Evolutionary conservation across 257 asterid species (phyloP).

Genomic region (Schizonepeta tenuifolia): DNA sequence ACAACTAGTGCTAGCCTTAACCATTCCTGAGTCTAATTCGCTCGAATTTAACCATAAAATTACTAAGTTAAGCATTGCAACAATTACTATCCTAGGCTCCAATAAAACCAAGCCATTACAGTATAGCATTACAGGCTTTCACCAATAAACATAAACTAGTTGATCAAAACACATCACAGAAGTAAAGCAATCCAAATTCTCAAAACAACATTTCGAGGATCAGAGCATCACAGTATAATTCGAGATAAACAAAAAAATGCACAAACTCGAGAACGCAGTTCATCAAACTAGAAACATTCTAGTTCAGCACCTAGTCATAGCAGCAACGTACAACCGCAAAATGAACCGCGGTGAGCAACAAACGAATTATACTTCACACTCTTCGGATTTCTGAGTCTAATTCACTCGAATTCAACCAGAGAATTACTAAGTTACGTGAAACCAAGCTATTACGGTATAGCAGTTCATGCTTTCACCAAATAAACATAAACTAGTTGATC

Average conservation of each 20-base stretch:
- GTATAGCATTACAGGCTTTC: neutral
- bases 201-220: conserved; percentile 17
- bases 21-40: too few species aligned
- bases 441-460: neutral
- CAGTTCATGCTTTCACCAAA: neutral
- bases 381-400: neutral
- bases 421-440: neutral
- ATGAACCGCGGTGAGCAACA: conserved; percentile 21
- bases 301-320: conserved; percentile 19
- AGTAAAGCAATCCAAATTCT: neutral
- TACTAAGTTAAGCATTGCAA: neutral
- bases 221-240: conserved; percentile 25
- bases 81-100: neutral
- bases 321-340: neutral
- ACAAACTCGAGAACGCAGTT: conserved; percentile 22
- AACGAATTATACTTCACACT: neutral
- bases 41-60: neutral
- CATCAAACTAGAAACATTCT: neutral
- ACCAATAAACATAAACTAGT: neutral
- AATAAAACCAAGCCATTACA: conserved; percentile 4
- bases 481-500: neutral
- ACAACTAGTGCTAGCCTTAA: neutral
- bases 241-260: conserved; percentile 2
- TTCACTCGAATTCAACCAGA: neutral
- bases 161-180: neutral